Evolutionary conservation across 768 basidiomycete species (phyloP).

Genomic region (Terana coerulea): DNA sequence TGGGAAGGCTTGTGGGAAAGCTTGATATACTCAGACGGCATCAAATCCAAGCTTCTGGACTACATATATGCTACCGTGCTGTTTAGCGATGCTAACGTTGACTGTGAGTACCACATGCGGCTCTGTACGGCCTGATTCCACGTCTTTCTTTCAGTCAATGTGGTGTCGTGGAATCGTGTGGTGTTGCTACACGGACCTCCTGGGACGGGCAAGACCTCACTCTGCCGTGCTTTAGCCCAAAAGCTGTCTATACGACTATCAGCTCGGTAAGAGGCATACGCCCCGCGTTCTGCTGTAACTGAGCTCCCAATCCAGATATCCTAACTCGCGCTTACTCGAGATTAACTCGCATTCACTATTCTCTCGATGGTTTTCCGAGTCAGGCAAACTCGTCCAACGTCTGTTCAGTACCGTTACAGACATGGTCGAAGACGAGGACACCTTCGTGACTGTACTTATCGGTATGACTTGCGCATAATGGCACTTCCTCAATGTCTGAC

Average conservation of each 20-base stretch:
- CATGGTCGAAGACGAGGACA: constrained; percentile 86
- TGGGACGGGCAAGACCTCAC: constrained; percentile 94
- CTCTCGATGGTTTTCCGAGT: constrained; percentile 99
- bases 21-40: constrained; percentile 77
- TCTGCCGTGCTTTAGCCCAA: constrained; percentile 93
- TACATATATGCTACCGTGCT: constrained; percentile 93
- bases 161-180: constrained; percentile 94
- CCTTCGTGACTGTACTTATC: constrained; percentile 92
- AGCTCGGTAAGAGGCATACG: constrained; percentile 55
- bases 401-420: constrained; percentile 88
- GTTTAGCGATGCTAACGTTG: constrained; percentile 86
- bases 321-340: constrained; percentile 84
- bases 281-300: background rate
- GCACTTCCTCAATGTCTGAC: background rate
- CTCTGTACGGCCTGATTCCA: constrained; percentile 5
- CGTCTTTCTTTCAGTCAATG: constrained; percentile 57
- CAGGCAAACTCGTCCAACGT: constrained; percentile 94
- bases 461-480: constrained; percentile 40
- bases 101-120: constrained; percentile 49
- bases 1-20: constrained; percentile 95
- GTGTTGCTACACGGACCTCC: constrained; percentile 95
- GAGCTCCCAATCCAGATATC: constrained; percentile 59
- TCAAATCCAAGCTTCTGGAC: constrained; percentile 86
- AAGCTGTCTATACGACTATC: constrained; percentile 91
- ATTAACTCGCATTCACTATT: constrained; percentile 99